Percentiles rank a stretch among this genome's conserved stretches.
These are phyloP conservation scores for Mimosa pudica DNA, from an alignment of 306 rosid genomes.

Conservation along the genomic window DNA sequence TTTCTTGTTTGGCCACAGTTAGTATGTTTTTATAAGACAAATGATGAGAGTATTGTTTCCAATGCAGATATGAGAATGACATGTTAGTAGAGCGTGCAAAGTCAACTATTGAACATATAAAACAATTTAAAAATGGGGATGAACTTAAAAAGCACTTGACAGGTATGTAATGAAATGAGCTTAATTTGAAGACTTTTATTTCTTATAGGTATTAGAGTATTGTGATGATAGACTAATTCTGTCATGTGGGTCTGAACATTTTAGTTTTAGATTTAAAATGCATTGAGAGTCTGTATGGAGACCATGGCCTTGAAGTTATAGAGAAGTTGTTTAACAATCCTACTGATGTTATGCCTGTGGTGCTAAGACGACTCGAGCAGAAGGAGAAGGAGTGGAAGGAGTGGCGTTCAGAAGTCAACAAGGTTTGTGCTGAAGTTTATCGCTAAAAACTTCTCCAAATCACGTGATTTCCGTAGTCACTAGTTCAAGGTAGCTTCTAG, in stretches of 20 bases:
- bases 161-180: constrained; percentile 55
- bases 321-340: constrained; percentile 89
- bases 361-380: constrained; percentile 82
- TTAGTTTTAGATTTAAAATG: constrained; percentile 88
- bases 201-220: constrained; percentile 20
- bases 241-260: constrained; percentile 18
- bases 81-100: constrained; percentile 90
- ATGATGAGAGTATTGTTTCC: neutral
- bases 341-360: constrained; percentile 69
- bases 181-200: constrained; percentile 13
- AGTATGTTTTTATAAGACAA: too few relatives aligned
- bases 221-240: constrained; percentile 25
- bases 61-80: constrained; percentile 89
- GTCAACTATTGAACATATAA: constrained; percentile 72
- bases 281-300: constrained; percentile 93
- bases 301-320: constrained; percentile 90
- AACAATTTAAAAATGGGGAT: constrained; percentile 61
- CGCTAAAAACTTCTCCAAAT: constrained; percentile 83
- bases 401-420: constrained; percentile 84
- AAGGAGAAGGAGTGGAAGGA: constrained; percentile 91
- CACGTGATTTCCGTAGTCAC: constrained; percentile 96
- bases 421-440: constrained; percentile 96
- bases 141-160: constrained; percentile 79
- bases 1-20: too few relatives aligned
- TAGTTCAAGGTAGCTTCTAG: too few relatives aligned